Evolutionary conservation across 768 basidiomycete species (phyloP).

Genomic region (Asterophora lycoperdoides): DNA sequence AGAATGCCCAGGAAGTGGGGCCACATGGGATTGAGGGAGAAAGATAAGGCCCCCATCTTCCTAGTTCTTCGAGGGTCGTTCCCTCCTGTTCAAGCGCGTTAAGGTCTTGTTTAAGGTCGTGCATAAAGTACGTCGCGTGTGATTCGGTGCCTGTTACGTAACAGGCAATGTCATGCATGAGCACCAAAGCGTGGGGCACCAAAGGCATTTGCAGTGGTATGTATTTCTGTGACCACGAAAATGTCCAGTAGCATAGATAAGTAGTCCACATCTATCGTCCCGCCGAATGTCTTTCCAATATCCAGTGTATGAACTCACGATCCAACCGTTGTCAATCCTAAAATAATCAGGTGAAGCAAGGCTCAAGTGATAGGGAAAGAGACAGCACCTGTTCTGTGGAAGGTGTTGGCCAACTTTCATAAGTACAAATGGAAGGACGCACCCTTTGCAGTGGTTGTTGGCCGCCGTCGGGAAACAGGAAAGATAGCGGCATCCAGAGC

Average conservation of each 20-base stretch:
- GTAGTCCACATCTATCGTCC: too few species aligned
- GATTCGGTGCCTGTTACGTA: constrained; percentile 1
- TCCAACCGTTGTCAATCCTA: constrained; percentile 7
- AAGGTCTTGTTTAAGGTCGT: too few species aligned
- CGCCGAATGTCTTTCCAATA: too few species aligned
- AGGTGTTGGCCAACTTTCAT: not conserved
- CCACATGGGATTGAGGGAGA: constrained; percentile 38
- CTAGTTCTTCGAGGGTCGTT: not conserved
- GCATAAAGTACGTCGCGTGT: not conserved
- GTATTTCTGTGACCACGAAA: not conserved
- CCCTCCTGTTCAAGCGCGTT: constrained; percentile 1
- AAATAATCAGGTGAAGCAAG: not conserved
- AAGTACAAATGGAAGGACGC: constrained; percentile 16
- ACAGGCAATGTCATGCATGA: not conserved
- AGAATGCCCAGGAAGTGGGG: constrained; percentile 38
- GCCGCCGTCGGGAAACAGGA: constrained; percentile 80
- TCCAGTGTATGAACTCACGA: too few species aligned
- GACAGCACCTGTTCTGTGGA: constrained; percentile 16
- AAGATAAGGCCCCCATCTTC: constrained; percentile 11
- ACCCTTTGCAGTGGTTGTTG: constrained; percentile 68
- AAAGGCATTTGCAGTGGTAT: not conserved
- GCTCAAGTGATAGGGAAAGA: not conserved
- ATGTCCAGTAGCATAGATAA: not conserved
- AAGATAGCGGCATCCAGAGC: constrained; percentile 83
- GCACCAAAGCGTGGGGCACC: not conserved